These are phyloP conservation scores for Aspergillus indologenus DNA, from an alignment of 495 filamentous ascomycete species.

Conservation along the genomic window DNA sequence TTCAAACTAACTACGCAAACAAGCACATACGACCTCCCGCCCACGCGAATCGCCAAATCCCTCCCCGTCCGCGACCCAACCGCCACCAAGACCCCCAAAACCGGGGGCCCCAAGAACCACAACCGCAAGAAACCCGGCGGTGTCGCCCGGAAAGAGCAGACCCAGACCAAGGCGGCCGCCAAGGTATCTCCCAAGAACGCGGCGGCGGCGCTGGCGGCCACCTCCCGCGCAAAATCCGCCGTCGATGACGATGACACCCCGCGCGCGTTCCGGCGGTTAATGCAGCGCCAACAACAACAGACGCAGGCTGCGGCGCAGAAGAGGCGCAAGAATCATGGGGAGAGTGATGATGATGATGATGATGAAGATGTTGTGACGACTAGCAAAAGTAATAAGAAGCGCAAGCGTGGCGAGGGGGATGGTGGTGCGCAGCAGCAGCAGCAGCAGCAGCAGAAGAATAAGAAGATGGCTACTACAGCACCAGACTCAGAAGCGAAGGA, in stretches of 20 bases:
- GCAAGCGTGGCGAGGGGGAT: slow-evolving; percentile 30
- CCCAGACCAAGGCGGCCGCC: slow-evolving; percentile 11
- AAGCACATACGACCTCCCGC: slow-evolving; percentile 71
- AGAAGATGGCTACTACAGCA: background rate
- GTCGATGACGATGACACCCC: slow-evolving; percentile 71
- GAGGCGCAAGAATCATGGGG: background rate
- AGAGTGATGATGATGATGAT: background rate
- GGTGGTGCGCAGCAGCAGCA: slow-evolving; percentile 10
- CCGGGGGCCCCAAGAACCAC: slow-evolving; percentile 25
- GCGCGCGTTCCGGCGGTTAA: slow-evolving; percentile 76
- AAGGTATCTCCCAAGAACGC: slow-evolving; percentile 29
- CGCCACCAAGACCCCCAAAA: slow-evolving; percentile 19
- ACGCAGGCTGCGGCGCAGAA: slow-evolving; percentile 23
- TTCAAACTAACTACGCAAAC: background rate
- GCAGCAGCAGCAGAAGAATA: slow-evolving; percentile 9
- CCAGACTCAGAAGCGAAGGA: no score
- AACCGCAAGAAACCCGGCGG: slow-evolving; percentile 13
- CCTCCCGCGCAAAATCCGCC: slow-evolving; percentile 44
- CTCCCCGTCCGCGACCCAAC: slow-evolving; percentile 55
- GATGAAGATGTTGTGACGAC: slow-evolving; percentile 37
- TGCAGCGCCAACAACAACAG: slow-evolving; percentile 59
- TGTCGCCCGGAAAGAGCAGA: slow-evolving; percentile 21
- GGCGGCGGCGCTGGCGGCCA: slow-evolving; percentile 18
- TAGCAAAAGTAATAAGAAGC: slow-evolving; percentile 58
- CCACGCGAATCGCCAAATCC: slow-evolving; percentile 63